Conservation (phyloP, 1,139 yeast species). For the Scheffersomyces cryptocercus region DNA sequence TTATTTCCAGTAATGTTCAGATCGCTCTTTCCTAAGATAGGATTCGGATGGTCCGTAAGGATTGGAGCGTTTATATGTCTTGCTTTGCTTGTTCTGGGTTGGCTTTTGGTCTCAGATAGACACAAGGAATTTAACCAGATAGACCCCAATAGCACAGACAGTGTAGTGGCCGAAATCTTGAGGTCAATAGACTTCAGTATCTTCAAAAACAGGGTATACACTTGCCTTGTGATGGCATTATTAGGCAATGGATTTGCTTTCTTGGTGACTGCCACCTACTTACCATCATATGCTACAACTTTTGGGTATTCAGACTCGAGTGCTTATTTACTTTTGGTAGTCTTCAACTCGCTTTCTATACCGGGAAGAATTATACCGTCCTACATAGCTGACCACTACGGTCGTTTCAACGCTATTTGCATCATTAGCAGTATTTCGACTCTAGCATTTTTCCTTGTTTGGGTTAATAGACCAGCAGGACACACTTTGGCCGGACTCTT, state of each 20-base stretch:
- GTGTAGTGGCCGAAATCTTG: slow-evolving; percentile 14
- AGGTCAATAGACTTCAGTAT: slow-evolving; percentile 27
- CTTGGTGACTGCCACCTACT: slow-evolving; percentile 24
- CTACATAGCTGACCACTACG: slow-evolving; percentile 30
- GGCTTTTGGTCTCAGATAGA: slow-evolving; percentile 21
- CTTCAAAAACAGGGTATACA: slow-evolving; percentile 25
- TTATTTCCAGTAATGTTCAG: slow-evolving; percentile 25
- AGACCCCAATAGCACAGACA: background rate
- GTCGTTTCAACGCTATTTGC: slow-evolving; percentile 31
- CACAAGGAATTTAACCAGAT: slow-evolving; percentile 16
- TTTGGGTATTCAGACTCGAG: slow-evolving; percentile 21
- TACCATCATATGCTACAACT: slow-evolving; percentile 31
- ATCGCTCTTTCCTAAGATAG: slow-evolving; percentile 22
- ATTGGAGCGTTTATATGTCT: slow-evolving; percentile 24
- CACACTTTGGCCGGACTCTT: slow-evolving; percentile 24
- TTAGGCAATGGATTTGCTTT: slow-evolving; percentile 35
- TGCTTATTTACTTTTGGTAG: slow-evolving; percentile 26
- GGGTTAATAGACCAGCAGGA: slow-evolving; percentile 31
- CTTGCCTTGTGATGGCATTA: slow-evolving; percentile 27
- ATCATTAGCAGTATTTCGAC: slow-evolving; percentile 19
- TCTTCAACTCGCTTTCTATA: slow-evolving; percentile 30
- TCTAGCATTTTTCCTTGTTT: slow-evolving; percentile 23
- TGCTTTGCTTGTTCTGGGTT: slow-evolving; percentile 15
- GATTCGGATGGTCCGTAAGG: slow-evolving; percentile 32
- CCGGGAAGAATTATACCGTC: slow-evolving; percentile 33